These are phyloP conservation scores for Penicillium turbatum DNA, from an alignment of 495 filamentous ascomycete species.

Conservation along the genomic window DNA sequence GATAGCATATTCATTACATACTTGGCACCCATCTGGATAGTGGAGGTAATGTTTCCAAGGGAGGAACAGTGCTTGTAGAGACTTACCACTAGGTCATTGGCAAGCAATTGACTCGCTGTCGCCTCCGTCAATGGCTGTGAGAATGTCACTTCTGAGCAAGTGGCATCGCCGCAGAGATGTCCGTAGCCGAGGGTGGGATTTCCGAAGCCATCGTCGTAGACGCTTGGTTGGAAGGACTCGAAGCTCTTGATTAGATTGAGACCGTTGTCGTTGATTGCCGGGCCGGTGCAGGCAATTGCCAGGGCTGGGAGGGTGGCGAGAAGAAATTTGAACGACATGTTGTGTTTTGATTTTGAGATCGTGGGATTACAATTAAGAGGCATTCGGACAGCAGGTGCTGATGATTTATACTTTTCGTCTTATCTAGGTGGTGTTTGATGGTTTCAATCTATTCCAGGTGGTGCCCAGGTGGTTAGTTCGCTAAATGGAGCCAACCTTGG, in stretches of 20 bases:
- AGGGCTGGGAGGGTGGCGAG: conserved; percentile 12
- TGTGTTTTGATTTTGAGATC: neutral
- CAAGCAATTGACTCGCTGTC: conserved; percentile 38
- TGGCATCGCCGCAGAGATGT: conserved; percentile 40
- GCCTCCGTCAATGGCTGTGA: conserved; percentile 36
- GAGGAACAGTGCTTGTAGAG: neutral
- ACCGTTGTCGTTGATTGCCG: conserved; percentile 33
- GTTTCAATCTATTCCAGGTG: neutral
- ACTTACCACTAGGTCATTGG: conserved; percentile 37
- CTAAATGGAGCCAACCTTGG: neutral
- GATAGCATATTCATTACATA: neutral
- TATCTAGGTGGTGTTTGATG: neutral
- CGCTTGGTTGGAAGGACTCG: conserved; percentile 31
- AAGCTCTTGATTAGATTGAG: conserved; percentile 38
- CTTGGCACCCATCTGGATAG: no score
- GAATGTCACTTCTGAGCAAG: conserved; percentile 44
- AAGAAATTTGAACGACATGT: conserved; percentile 12
- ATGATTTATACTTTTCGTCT: neutral
- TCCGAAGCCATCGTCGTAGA: conserved; percentile 40
- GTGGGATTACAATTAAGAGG: neutral
- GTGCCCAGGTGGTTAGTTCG: neutral
- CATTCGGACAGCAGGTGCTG: neutral
- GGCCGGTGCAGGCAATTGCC: conserved; percentile 25
- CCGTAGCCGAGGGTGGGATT: conserved; percentile 50
- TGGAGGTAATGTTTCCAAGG: neutral